phyloP scores from a whole-genome alignment of 139 green algal genomes.

The Yamagishiella unicocca region DNA sequence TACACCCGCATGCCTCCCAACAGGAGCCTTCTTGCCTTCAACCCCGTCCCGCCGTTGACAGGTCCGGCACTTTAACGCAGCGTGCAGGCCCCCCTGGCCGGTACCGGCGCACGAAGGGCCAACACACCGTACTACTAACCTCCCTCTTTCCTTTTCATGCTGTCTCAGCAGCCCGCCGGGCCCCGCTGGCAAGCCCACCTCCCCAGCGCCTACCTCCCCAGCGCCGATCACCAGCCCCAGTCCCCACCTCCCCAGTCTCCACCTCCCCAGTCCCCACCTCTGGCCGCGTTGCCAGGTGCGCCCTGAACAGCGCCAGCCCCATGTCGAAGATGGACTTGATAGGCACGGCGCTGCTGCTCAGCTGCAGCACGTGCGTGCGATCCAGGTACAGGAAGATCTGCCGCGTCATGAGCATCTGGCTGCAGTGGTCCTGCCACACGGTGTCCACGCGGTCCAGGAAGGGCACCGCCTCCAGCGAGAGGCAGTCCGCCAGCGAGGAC shows the following conservation, averaged over 20 bases:
- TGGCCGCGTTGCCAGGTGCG: constrained; percentile 77
- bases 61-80: too few species aligned
- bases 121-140: too few species aligned
- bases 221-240: background rate
- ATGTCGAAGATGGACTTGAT: constrained; percentile 93
- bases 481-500: constrained; percentile 47
- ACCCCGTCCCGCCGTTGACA: too few species aligned
- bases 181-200: too few species aligned
- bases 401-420: constrained; percentile 89
- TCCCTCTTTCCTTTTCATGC: too few species aligned
- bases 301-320: constrained; percentile 87
- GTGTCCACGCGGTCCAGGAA: constrained; percentile 85
- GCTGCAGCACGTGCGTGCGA: constrained; percentile 89
- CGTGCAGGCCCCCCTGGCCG: too few species aligned
- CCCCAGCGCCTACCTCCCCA: background rate
- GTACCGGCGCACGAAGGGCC: too few species aligned
- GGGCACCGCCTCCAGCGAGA: constrained; percentile 69
- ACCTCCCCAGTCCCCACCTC: constrained; percentile 60
- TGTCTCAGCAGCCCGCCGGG: too few species aligned
- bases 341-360: constrained; percentile 53
- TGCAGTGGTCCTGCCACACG: constrained; percentile 86
- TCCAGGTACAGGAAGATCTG: constrained; percentile 98
- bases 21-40: too few species aligned
- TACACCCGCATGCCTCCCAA: too few species aligned
- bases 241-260: constrained; percentile 72